A percentile compares a stretch with the other conserved stretches of the same genome.
Conservation (phyloP, 805 yeast genomes). For the Saccharomycopsis guyanensis region DNA sequence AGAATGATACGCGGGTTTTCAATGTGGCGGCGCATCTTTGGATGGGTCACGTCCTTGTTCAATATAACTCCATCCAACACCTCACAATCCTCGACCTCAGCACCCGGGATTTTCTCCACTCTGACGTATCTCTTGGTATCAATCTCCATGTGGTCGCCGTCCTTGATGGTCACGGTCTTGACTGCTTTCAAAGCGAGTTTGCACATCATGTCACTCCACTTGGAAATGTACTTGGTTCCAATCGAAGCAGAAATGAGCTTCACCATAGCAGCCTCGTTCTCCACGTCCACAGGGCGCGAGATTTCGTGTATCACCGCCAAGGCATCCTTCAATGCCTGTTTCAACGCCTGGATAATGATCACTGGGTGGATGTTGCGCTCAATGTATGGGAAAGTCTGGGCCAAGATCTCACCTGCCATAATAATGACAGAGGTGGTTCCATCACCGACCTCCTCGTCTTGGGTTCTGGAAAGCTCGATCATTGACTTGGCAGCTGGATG, state of each 20-base stretch:
- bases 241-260: conserved; percentile 82
- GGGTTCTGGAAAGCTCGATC: conserved; percentile 95
- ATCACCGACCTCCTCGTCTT: conserved; percentile 91
- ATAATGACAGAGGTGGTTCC: conserved; percentile 97
- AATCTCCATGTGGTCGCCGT: conserved; percentile 61
- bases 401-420: conserved; percentile 92
- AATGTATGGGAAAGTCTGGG: conserved; percentile 85
- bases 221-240: conserved; percentile 89
- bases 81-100: conserved; percentile 82
- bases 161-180: conserved; percentile 62
- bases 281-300: conserved; percentile 74
- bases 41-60: conserved; percentile 98
- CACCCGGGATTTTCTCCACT: conserved; percentile 96
- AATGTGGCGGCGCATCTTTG: conserved; percentile 88
- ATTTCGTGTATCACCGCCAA: conserved; percentile 78
- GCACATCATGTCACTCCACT: conserved; percentile 92
- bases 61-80: conserved; percentile 88
- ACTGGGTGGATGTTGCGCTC: conserved; percentile 96
- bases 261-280: conserved; percentile 80
- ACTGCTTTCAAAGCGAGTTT: conserved; percentile 81
- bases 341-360: conserved; percentile 87
- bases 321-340: conserved; percentile 86
- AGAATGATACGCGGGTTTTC: conserved; percentile 84
- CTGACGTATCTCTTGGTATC: conserved; percentile 90
- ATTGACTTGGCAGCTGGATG: conserved; percentile 99